Percentiles rank a stretch among this genome's conserved stretches.
phyloP scores from a whole-genome alignment of 2,329 filamentous ascomycete genomes.

The Penicillium sp. region DNA sequence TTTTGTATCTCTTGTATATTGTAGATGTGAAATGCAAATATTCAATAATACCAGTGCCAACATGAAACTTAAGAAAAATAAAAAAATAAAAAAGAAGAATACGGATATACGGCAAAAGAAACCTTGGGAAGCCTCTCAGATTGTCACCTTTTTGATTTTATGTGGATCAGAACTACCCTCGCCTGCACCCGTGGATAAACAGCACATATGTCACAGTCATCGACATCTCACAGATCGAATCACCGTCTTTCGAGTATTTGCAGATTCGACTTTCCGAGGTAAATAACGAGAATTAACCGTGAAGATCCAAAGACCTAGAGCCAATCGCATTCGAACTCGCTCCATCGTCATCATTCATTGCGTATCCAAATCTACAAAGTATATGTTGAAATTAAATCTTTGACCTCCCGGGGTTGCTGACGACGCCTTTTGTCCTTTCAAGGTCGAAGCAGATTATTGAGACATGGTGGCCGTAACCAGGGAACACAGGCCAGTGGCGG shows the following conservation, averaged over 20 bases:
- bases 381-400: neutral
- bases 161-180: constrained; percentile 2
- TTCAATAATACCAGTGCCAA: neutral
- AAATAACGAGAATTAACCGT: neutral
- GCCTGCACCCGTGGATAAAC: constrained; percentile 5
- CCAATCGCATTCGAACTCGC: neutral
- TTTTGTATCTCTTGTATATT: neutral
- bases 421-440: neutral
- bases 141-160: neutral
- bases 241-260: neutral
- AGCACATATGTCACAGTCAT: constrained; percentile 7
- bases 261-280: neutral
- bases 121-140: neutral
- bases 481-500: constrained; percentile 9
- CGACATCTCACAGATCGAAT: constrained; percentile 6
- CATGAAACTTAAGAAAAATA: neutral
- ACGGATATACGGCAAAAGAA: neutral
- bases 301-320: neutral
- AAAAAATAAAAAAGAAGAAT: neutral
- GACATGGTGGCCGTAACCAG: neutral
- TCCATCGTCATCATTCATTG: neutral
- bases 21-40: neutral
- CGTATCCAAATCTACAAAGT: neutral
- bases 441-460: neutral
- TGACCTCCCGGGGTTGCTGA: constrained; percentile 6